Evolutionary conservation across 805 yeast genomes (phyloP), one percentile per base, ranked within the genome.

Genomic region (Metschnikowia borealis): DNA sequence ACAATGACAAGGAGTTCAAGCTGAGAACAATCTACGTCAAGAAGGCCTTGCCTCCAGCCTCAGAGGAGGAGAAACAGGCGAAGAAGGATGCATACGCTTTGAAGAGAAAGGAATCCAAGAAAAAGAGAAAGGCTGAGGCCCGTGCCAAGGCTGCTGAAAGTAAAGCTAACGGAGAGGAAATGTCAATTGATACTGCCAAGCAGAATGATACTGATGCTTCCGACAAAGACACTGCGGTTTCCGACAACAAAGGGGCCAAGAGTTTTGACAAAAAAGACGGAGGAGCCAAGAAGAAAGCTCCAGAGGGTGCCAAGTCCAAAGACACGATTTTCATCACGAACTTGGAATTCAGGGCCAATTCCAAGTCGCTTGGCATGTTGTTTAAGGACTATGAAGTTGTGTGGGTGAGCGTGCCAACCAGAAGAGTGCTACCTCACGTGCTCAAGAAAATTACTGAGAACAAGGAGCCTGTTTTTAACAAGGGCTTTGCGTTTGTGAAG

Each of bases 401-500:
- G 49, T 79, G 82, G 81, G 77, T 82, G 46, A 79, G 79, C 51
- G 80, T 85, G 21, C 89, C 89, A 49, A 66, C 73, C 44, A 74
- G 77, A 56, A 71, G 67, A 38, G 65, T 81, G 17, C 79, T 84
- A 15, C 65, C 61, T 45, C 67, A 65, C 47, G 59, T 80, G 23
- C 67, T 75, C 54, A 69, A 71, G 60, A 73, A 71, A 59, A 74
- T 69, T 35, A 68, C 70, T 50, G 79, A 80, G 44, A 72, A 76
- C 53, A 68, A 68, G 53, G 50, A 38, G 38, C 54, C 57, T 17
- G 68, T 80, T 49, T 76, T 70, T 60, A 81, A 80, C 60, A 80
- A 79, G 62, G 90, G 90, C 39, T 81, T 80, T 65, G 87, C 85
- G 3, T 81, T 85, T 62, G 80, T 83, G 55, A 79, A 78, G 55